phyloP scores from a whole-genome alignment of 331 rosid genomes.

The Pyracantha coccinea region DNA sequence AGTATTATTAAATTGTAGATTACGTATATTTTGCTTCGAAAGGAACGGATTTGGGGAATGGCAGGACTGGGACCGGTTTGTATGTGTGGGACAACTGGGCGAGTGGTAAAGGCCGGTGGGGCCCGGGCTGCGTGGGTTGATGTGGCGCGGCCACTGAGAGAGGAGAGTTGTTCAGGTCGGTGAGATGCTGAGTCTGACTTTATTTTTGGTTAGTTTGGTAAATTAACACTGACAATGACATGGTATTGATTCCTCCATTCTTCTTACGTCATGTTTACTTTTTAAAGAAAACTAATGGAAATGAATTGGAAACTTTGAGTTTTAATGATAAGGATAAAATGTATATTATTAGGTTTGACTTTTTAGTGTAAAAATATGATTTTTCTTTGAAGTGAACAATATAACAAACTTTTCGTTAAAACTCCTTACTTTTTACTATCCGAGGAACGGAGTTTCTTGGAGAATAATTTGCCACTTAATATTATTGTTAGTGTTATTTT shows the following conservation, averaged over 20 bases:
- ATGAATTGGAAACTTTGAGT: too few species aligned
- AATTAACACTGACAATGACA: neutral
- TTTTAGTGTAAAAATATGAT: too few species aligned
- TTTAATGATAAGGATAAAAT: too few species aligned
- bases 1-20: neutral
- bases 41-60: neutral
- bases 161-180: neutral
- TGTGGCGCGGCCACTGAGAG: neutral
- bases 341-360: too few species aligned
- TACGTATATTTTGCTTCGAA: neutral
- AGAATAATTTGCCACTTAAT: too few species aligned
- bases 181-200: neutral
- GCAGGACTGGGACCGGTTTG: neutral
- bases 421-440: too few species aligned
- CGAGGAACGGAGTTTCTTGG: too few species aligned
- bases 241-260: neutral
- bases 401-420: too few species aligned
- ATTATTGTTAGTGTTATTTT: too few species aligned
- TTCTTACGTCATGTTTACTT: neutral
- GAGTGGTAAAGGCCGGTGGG: neutral
- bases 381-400: too few species aligned
- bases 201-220: neutral
- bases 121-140: neutral
- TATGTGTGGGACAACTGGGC: neutral
- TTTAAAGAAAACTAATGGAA: too few species aligned